Base-by-base conservation (phyloP, 805 yeast species). In the Spencermartinsiella europaea region DNA sequence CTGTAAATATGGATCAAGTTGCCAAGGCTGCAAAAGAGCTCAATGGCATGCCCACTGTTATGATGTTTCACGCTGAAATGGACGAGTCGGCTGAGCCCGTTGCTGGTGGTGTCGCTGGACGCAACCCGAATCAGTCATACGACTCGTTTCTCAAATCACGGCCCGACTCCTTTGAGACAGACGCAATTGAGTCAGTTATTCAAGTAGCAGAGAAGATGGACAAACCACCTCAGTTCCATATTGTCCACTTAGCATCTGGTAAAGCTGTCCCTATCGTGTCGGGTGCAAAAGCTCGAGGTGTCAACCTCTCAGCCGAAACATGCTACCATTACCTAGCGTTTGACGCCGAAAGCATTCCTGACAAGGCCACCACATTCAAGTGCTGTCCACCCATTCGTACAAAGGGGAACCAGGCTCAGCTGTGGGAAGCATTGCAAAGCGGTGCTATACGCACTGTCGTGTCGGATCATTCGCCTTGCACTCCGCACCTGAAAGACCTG, bases 1-100 rank as follows among this genome's bases (percentile, higher is more conserved):
- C 84, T 53, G 83, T 90, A 44, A 73, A 72, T 34, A 76, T 83
- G 16, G 62, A 62, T 1, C 82, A 88, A 60, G 83, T 91, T 40
- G 70, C 74, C 35, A 61, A 70, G 45, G 96, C 95, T 5, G 75
- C 91, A 77, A 62, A 72, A 16, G 64, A 56, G 12, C 83, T 90
- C 2, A 70, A 81, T 45, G 83, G 77, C 3, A 65, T 77, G 37
- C 73, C 77, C 27, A 86, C 97, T 0, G 64, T 88, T 60, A 69
- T 89, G 53, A 81, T 91, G 87, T 90, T 91, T 70, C 98, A 90
- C 61, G 96, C 97, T 1, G 98, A 90, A 64, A 79, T 87, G 83
- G 86, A 81, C 60, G 33, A 59, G 59, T 25, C 60, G 59, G 42
- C 65, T 55, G 37, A 16, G 19, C n/a, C n/a, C n/a, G 10, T 22